Percentiles rank a stretch among this genome's conserved stretches.
Conservation (phyloP, 1,284 basidiomycete genomes). For the Ustilago sp. region DNA sequence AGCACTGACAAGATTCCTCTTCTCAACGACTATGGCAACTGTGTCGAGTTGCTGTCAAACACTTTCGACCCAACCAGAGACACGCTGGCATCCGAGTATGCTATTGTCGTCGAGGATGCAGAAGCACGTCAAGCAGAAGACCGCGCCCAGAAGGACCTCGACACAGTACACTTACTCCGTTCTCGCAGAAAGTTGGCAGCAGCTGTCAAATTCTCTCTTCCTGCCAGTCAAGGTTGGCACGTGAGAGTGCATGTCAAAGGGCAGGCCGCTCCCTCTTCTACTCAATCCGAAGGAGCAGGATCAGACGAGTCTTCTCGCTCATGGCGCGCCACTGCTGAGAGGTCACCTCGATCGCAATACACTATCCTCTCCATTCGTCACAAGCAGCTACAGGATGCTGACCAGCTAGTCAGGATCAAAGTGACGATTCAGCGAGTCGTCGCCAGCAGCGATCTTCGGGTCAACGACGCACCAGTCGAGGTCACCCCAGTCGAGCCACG, state of each 20-base stretch:
- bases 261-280: slow-evolving; percentile 8
- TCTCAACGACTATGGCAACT: slow-evolving; percentile 82
- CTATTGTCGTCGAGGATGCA: slow-evolving; percentile 81
- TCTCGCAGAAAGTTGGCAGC: slow-evolving; percentile 79
- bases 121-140: slow-evolving; percentile 50
- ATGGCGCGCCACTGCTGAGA: slow-evolving; percentile 72
- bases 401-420: slow-evolving; percentile 48
- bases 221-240: slow-evolving; percentile 88
- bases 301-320: slow-evolving; percentile 77
- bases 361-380: slow-evolving; percentile 37
- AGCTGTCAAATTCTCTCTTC: slow-evolving; percentile 82
- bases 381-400: slow-evolving; percentile 28
- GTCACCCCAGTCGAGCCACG: slow-evolving; percentile 34
- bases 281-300: background rate
- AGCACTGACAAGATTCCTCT: slow-evolving; percentile 81
- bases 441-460: slow-evolving; percentile 51
- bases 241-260: slow-evolving; percentile 74
- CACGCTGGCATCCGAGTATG: slow-evolving; percentile 85
- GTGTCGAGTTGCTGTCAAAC: slow-evolving; percentile 81
- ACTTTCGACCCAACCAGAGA: slow-evolving; percentile 84
- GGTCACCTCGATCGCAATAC: slow-evolving; percentile 21
- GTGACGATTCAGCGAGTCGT: slow-evolving; percentile 58
- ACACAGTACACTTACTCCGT: slow-evolving; percentile 37
- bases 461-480: slow-evolving; percentile 51
- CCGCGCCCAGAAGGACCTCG: slow-evolving; percentile 42